Evolutionary conservation across 1,284 basidiomycete species (phyloP).

Genomic region (Taiwanofungus camphoratus): DNA sequence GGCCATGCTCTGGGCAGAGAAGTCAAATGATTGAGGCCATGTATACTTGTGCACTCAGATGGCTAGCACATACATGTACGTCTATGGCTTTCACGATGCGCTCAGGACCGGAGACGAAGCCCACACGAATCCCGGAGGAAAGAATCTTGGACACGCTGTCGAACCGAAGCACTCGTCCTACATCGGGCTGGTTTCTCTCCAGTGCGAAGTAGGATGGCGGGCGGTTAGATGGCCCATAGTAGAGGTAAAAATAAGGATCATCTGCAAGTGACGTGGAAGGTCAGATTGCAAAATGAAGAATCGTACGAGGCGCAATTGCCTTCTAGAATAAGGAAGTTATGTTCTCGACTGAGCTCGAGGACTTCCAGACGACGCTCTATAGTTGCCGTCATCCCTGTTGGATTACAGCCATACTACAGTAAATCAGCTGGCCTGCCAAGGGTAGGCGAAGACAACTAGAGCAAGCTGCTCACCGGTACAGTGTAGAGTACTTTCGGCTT

Average conservation of each 20-base stretch:
- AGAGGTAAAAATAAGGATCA: slow-evolving; percentile 76
- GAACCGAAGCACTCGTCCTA: slow-evolving; percentile 78
- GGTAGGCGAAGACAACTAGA: too few relatives aligned
- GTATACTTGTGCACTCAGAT: slow-evolving; percentile 5
- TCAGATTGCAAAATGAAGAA: slow-evolving; percentile 1
- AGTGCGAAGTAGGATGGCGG: slow-evolving; percentile 77
- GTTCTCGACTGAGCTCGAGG: slow-evolving; percentile 66
- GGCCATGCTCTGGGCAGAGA: slow-evolving; percentile 46
- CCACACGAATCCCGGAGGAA: slow-evolving; percentile 77
- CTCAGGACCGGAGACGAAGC: slow-evolving; percentile 79
- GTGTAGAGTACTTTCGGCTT: slow-evolving; percentile 85
- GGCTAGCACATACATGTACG: slow-evolving; percentile 44
- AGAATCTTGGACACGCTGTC: slow-evolving; percentile 88
- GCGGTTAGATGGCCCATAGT: slow-evolving; percentile 59
- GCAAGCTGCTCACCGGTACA: slow-evolving; percentile 66
- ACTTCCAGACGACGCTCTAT: slow-evolving; percentile 74
- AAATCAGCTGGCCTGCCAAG: neutral
- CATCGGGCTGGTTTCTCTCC: slow-evolving; percentile 53
- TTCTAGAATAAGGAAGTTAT: slow-evolving; percentile 84
- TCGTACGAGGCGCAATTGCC: slow-evolving; percentile 34
- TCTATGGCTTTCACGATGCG: slow-evolving; percentile 74
- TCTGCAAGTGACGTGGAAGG: slow-evolving; percentile 34
- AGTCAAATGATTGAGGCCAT: slow-evolving; percentile 17
- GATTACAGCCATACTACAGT: slow-evolving; percentile 74
- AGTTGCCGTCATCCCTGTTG: slow-evolving; percentile 75